A percentile compares a stretch with the other conserved stretches of the same genome.
Evolutionary conservation across 441 rosid species (phyloP).

Genomic region (Gossypium schwendimanii): DNA sequence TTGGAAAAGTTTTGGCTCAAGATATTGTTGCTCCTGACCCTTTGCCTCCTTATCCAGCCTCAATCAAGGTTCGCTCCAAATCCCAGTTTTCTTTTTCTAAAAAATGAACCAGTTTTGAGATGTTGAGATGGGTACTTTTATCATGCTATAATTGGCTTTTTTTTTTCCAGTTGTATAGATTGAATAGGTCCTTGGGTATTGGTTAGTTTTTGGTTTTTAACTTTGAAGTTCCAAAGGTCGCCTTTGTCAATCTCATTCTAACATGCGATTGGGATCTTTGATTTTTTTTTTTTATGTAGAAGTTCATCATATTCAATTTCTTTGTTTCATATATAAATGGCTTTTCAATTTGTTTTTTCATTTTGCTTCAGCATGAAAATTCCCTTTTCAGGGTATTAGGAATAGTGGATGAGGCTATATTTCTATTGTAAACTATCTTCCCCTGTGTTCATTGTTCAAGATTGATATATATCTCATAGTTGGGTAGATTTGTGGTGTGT

Average conservation of each 20-base stretch:
- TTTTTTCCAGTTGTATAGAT: neutral
- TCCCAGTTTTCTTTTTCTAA: neutral
- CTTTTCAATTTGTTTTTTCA: neutral
- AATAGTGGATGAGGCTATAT: neutral
- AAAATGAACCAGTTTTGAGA: neutral
- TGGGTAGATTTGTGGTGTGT: neutral
- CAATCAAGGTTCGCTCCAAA: conserved; percentile 49
- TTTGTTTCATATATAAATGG: neutral
- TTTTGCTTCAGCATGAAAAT: neutral
- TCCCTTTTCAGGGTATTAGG: neutral
- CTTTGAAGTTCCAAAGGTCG: neutral
- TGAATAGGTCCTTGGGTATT: neutral
- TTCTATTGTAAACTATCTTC: neutral
- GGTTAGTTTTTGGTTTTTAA: neutral
- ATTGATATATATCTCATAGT: neutral
- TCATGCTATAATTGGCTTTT: neutral
- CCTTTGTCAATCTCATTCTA: neutral
- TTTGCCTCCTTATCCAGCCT: conserved; percentile 88
- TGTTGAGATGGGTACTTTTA: neutral
- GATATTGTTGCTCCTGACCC: conserved; percentile 81
- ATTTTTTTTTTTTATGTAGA: neutral
- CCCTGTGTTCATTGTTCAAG: neutral
- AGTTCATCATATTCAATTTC: neutral
- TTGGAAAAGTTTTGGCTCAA: conserved; percentile 76
- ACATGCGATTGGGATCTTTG: neutral